Evolutionary conservation across 2,329 filamentous ascomycete species (phyloP).

Genomic region (Xylaria sp.): DNA sequence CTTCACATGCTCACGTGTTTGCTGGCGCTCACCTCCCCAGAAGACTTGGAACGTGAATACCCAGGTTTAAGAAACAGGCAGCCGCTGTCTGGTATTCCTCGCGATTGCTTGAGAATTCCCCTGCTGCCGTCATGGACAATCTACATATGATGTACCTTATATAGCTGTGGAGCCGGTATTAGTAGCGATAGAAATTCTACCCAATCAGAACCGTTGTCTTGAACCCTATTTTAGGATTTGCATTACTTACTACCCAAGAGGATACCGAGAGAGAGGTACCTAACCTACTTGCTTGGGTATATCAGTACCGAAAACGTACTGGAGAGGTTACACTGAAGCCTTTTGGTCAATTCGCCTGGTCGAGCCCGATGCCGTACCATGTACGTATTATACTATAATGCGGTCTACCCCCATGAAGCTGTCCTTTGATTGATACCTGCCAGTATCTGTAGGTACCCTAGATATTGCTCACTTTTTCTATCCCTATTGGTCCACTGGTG

Average conservation of each 20-base stretch:
- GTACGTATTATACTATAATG: no score
- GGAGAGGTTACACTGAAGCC: slow-evolving; percentile 2
- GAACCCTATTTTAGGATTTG: slow-evolving; percentile 23
- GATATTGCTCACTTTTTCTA: slow-evolving; percentile 2
- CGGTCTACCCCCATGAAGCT: slow-evolving; percentile 3
- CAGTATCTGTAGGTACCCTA: not conserved
- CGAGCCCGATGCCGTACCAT: not conserved
- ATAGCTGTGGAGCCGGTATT: not conserved
- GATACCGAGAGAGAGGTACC: not conserved
- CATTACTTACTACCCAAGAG: slow-evolving; percentile 6
- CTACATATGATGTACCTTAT: not conserved
- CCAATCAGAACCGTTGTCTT: slow-evolving; percentile 17
- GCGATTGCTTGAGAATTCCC: slow-evolving; percentile 12
- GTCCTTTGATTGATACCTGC: slow-evolving; percentile 1
- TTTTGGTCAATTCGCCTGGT: slow-evolving; percentile 1
- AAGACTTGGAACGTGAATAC: not conserved
- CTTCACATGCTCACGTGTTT: not conserved
- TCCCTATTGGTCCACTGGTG: slow-evolving; percentile 11
- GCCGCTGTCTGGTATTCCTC: not conserved
- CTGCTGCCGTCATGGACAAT: not conserved
- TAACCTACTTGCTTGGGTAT: no score
- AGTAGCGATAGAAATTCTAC: not conserved
- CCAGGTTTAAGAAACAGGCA: not conserved
- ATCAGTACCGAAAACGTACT: slow-evolving; percentile 3
- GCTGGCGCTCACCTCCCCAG: not conserved